Conservation (phyloP, 371 early-diverging fungal genomes). For the Mucor racemosus region DNA sequence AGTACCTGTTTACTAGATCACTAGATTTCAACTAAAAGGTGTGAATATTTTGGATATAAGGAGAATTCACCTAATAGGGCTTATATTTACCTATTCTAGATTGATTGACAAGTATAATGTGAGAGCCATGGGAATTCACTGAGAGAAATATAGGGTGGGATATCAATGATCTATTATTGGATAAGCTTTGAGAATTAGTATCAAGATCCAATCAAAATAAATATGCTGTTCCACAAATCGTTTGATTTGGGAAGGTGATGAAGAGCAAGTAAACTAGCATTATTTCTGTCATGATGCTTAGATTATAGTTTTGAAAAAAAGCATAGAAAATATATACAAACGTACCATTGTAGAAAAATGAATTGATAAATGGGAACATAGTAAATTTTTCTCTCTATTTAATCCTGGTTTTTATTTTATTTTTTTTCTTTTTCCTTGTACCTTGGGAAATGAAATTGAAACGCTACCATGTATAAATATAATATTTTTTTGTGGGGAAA, state of each 20-base stretch:
- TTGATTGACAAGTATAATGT: not conserved
- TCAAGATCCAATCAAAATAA: not conserved
- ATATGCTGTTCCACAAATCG: not conserved
- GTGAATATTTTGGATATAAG: slow-evolving; percentile 1
- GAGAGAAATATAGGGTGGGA: not conserved
- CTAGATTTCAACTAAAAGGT: not conserved
- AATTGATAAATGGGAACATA: no score
- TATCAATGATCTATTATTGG: slow-evolving; percentile 2
- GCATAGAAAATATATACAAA: no score
- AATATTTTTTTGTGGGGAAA: slow-evolving; percentile 27
- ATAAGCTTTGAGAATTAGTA: not conserved
- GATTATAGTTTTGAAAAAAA: no score
- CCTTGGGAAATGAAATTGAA: slow-evolving; percentile 12
- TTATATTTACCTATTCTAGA: slow-evolving; percentile 2
- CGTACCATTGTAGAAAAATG: no score
- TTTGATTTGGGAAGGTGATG: not conserved
- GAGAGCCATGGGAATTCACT: not conserved
- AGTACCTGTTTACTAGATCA: not conserved
- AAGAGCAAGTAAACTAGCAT: not conserved
- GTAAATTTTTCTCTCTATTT: not conserved
- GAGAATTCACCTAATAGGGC: slow-evolving; percentile 14
- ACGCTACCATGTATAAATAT: not conserved
- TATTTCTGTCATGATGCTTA: not conserved
- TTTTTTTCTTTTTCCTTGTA: not conserved
- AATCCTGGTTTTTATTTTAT: not conserved